These are phyloP conservation scores for Saccharomycodes ludwigii DNA, from an alignment of 805 yeast species.

Conservation along the genomic window DNA sequence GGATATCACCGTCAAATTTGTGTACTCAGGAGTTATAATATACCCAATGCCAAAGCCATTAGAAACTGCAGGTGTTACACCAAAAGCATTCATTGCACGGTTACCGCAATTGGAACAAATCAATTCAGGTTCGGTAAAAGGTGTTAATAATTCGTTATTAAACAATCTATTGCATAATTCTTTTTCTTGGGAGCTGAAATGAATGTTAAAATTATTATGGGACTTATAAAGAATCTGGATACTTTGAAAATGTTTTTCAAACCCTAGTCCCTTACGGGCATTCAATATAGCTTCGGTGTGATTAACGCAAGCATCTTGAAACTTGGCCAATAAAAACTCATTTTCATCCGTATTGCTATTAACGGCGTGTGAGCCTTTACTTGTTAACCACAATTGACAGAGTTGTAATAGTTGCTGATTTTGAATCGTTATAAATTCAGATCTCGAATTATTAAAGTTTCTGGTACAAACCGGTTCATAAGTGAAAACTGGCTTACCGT, in stretches of 20 bases:
- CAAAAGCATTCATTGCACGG: constrained; percentile 75
- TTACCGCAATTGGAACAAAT: constrained; percentile 78
- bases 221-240: constrained; percentile 40
- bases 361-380: no score
- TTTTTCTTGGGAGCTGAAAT: constrained; percentile 11
- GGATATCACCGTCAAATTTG: constrained; percentile 73
- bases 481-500: constrained; percentile 80
- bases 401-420: constrained; percentile 36
- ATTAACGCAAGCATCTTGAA: constrained; percentile 36
- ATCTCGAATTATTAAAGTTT: constrained; percentile 52
- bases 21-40: constrained; percentile 69
- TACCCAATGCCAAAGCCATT: constrained; percentile 93
- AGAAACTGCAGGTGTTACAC: constrained; percentile 79
- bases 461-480: constrained; percentile 84
- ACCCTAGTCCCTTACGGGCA: constrained; percentile 54
- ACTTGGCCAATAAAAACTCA: constrained; percentile 30
- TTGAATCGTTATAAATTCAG: constrained; percentile 58
- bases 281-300: constrained; percentile 37
- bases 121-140: constrained; percentile 30
- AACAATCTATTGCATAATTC: constrained; percentile 33
- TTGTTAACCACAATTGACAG: constrained; percentile 53
- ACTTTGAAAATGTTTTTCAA: constrained; percentile 61
- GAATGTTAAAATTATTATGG: constrained; percentile 25
- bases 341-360: constrained; percentile 40
- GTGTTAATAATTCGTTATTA: constrained; percentile 25